phyloP scores from a whole-genome alignment of 257 asterid species.

The Penstemon eatonii region DNA sequence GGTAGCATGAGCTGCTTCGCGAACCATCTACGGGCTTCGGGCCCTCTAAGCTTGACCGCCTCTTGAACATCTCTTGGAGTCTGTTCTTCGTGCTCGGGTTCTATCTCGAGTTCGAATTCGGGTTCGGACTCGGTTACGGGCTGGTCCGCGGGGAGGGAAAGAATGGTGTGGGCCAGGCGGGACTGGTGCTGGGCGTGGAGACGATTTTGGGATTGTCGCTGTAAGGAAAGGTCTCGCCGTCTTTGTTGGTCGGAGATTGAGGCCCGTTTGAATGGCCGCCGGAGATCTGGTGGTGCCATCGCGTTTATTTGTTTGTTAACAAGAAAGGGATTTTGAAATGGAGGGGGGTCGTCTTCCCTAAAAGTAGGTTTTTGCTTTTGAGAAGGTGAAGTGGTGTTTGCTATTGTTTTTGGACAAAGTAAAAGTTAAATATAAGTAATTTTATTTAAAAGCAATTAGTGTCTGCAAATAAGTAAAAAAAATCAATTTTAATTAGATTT shows the following conservation, averaged over 20 bases:
- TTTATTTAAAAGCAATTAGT: no score
- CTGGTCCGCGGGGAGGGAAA: conserved; percentile 41
- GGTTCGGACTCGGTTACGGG: conserved; percentile 26
- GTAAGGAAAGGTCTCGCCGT: conserved; percentile 81
- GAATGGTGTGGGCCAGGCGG: conserved; percentile 73
- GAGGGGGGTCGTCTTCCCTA: no score
- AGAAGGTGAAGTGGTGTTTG: no score
- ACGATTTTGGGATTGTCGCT: conserved; percentile 78
- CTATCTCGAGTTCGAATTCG: conserved; percentile 27
- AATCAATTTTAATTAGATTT: no score
- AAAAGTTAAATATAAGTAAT: no score
- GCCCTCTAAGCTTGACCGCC: conserved; percentile 66
- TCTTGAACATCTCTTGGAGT: conserved; percentile 52
- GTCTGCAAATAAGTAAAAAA: no score
- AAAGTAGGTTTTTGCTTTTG: no score
- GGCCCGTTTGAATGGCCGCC: conserved; percentile 87
- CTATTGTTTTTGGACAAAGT: no score
- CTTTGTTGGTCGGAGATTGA: conserved; percentile 85
- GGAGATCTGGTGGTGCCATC: conserved; percentile 81
- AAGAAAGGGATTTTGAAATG: no score
- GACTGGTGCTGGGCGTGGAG: conserved; percentile 84
- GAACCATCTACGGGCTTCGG: conserved; percentile 85
- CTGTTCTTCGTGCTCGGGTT: conserved; percentile 32
- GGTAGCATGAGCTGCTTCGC: conserved; percentile 98
- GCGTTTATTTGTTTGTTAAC: no score